Percentiles rank a stretch among this genome's conserved stretches.
Conservation (phyloP, 345 rosid species). For the Eucalyptus pauciflora region DNA sequence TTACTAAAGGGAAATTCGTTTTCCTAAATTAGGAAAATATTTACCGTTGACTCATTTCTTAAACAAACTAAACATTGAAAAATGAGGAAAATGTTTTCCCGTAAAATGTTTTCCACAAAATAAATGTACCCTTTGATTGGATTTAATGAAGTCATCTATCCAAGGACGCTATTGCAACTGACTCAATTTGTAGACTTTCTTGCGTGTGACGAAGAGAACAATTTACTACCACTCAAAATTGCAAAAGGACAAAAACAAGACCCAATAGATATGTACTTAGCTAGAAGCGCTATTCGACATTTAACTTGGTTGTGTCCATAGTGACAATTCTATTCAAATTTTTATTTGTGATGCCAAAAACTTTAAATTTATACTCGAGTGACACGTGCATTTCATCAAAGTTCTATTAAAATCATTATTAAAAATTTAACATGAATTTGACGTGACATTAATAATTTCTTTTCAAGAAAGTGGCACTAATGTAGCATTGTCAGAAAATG, state of each 20-base stretch:
- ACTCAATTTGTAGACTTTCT: background rate
- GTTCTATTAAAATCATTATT: too few relatives aligned
- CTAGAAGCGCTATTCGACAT: background rate
- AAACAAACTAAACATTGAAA: accelerated
- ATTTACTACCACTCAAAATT: background rate
- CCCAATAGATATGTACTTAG: background rate
- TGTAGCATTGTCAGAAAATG: background rate
- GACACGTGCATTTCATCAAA: accelerated
- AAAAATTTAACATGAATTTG: too few relatives aligned
- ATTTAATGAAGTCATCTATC: background rate
- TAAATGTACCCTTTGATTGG: too few relatives aligned
- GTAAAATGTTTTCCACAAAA: too few relatives aligned
- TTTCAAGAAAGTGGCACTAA: background rate
- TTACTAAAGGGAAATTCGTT: too few relatives aligned
- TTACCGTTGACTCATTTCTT: too few relatives aligned
- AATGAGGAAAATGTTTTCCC: too few relatives aligned
- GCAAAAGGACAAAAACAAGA: background rate
- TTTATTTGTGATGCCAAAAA: too few relatives aligned
- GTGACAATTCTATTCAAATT: too few relatives aligned
- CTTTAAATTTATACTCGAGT: background rate
- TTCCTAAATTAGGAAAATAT: too few relatives aligned
- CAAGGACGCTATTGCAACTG: background rate
- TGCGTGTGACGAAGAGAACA: background rate
- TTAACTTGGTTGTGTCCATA: background rate
- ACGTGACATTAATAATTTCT: background rate